Evolutionary conservation across 257 asterid genomes (phyloP).

Genomic region (Nicotiana noctiflora): DNA sequence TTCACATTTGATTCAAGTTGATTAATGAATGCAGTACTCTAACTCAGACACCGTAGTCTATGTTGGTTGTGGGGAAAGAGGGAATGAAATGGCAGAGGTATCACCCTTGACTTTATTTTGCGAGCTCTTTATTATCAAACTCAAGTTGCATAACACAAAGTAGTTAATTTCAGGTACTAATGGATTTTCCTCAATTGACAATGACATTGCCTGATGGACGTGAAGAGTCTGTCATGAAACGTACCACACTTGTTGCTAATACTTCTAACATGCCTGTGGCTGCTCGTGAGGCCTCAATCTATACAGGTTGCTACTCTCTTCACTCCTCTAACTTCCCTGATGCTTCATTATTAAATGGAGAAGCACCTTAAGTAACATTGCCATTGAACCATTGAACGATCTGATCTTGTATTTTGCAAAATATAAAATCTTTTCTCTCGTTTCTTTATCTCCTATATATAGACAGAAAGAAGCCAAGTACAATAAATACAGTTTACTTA

Average conservation of each 20-base stretch:
- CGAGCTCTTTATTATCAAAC: not conserved
- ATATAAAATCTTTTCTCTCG: no score
- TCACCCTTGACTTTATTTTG: not conserved
- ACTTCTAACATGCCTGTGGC: slow-evolving; percentile 99
- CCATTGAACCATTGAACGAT: no score
- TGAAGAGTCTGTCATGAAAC: slow-evolving; percentile 99
- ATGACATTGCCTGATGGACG: slow-evolving; percentile 99
- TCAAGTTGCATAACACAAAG: not conserved
- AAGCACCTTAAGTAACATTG: not conserved
- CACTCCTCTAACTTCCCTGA: not conserved
- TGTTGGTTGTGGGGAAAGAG: slow-evolving; percentile 99
- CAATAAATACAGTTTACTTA: not conserved
- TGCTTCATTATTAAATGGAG: not conserved
- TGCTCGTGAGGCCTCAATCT: slow-evolving; percentile 99
- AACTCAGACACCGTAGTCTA: slow-evolving; percentile 94
- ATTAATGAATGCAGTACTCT: slow-evolving; percentile 65
- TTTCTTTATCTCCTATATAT: no score
- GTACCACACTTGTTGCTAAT: slow-evolving; percentile 99
- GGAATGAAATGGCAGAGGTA: slow-evolving; percentile 99
- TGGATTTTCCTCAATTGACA: slow-evolving; percentile 99
- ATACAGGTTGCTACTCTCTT: slow-evolving; percentile 49
- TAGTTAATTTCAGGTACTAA: slow-evolving; percentile 65
- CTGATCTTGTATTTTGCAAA: no score
- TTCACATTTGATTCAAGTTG: slow-evolving; percentile 11
- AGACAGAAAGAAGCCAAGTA: not conserved